These are phyloP conservation scores for Auricularia sp. DNA, from an alignment of 768 basidiomycete genomes.

Conservation along the genomic window DNA sequence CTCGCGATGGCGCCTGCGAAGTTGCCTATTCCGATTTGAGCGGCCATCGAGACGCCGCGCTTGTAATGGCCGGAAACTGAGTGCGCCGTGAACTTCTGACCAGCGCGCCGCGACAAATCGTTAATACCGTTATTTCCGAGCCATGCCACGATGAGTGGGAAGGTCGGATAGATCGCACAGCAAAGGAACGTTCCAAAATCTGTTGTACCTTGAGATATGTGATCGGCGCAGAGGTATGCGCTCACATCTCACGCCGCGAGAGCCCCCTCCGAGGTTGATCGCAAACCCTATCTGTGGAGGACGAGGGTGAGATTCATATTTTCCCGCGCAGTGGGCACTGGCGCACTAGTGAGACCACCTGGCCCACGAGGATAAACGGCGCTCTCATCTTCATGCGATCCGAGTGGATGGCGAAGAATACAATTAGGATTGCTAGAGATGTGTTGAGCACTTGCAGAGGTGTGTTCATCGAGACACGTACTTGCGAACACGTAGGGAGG, in stretches of 20 bases:
- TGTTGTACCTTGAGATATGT: neutral
- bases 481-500: constrained; percentile 8
- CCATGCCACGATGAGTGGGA: constrained; percentile 58
- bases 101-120: no score
- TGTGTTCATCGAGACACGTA: neutral
- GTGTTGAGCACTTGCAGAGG: neutral
- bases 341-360: neutral
- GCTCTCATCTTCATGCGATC: neutral
- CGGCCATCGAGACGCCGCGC: constrained; percentile 55
- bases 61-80: constrained; percentile 54
- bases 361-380: neutral
- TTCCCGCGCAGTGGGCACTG: neutral
- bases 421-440: neutral
- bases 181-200: constrained; percentile 60
- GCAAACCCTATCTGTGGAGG: neutral
- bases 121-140: neutral
- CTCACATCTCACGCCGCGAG: neutral
- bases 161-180: constrained; percentile 48
- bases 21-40: constrained; percentile 62
- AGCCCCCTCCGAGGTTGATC: neutral
- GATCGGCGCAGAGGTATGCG: neutral
- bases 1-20: constrained; percentile 54
- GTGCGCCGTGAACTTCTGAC: no score
- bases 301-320: neutral
- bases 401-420: neutral